Evolutionary conservation across 495 filamentous ascomycete species (phyloP), one percentile per base, ranked within the genome.

Genomic region (Articulospora tetracladia): DNA sequence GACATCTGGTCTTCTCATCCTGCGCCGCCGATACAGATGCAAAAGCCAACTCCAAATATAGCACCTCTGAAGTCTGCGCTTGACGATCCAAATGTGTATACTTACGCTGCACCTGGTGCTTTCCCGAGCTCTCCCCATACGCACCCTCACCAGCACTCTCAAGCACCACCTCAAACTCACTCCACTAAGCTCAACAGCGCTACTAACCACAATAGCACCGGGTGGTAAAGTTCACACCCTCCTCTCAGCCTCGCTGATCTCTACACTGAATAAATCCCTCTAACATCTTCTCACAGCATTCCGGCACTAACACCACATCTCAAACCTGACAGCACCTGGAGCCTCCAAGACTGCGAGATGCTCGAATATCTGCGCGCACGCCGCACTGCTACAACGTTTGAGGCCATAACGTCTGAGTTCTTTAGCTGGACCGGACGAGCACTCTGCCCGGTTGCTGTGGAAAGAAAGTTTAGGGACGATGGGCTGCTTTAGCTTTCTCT

Each of bases 351-450:
- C 53, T 71, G 69, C 61, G 57, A 62, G 19, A 36, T 70, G 0
- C 64, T 77, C 6, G 68, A 70, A 20, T 51, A 65, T 11, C 28
- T 73, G 55, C 68, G 69, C 54, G 64, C 58, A 8, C 58, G 60
- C 24, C 62, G 68, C 51, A 50, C 50, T 8, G 54, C 63, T 39
- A 41, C 67, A 34, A 73, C 68, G 57, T 74, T 69, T 68, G 55
- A 72, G 23, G 28, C 67, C 7, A 65, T 76, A 25, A 66, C 72
- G 36, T 59, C 68, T 26, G 68, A 58, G 0, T 76, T 76, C 63
- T 73, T 64, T 32, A 73, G 72, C 41, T 57, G 64, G 49, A 73
- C 74, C 1, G 74, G 73, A 1, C 63, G 69, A 47, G 68, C 68
- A 66, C 59, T 76, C 1, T 56, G 52, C 10, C 53, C 52, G 1